Evolutionary conservation across 139 green algal species (phyloP).

Genomic region (Edaphochlamys debaryana): DNA sequence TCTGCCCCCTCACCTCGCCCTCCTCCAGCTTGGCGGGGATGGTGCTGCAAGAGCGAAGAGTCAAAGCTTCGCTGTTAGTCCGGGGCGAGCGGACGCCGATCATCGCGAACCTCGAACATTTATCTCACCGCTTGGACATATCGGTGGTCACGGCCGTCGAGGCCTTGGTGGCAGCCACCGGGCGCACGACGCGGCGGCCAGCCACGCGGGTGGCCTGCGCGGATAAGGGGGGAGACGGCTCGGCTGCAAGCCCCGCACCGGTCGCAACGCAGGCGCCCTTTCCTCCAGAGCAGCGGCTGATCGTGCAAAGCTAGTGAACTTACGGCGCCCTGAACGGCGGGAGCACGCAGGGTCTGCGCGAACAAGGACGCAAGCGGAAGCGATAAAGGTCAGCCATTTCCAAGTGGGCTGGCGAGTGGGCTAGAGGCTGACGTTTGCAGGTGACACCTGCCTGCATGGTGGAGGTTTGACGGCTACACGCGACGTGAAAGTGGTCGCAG

Average conservation of each 20-base stretch:
- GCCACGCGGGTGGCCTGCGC: constrained; percentile 43
- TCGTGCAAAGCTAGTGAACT: constrained; percentile 17
- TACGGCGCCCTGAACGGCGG: constrained; percentile 47
- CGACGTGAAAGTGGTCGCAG: too few relatives aligned
- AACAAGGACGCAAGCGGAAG: neutral
- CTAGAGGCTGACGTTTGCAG: too few relatives aligned
- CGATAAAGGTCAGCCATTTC: too few relatives aligned
- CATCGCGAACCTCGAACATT: neutral
- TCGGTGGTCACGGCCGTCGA: constrained; percentile 32
- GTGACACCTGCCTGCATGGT: too few relatives aligned
- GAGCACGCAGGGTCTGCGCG: constrained; percentile 52
- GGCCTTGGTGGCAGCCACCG: constrained; percentile 27
- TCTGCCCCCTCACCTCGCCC: constrained; percentile 45
- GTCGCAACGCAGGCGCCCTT: neutral
- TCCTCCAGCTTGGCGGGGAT: constrained; percentile 69
- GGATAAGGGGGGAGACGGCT: neutral
- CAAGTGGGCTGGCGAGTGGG: too few relatives aligned
- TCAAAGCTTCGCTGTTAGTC: too few relatives aligned
- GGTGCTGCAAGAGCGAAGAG: neutral
- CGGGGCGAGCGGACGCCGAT: too few relatives aligned
- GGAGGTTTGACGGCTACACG: too few relatives aligned
- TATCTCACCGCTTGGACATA: constrained; percentile 36
- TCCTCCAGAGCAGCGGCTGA: too few relatives aligned
- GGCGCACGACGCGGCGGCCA: constrained; percentile 39
- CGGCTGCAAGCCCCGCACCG: neutral